These are phyloP conservation scores for Suillus tomentosus DNA, from an alignment of 768 basidiomycete species.

Conservation along the genomic window DNA sequence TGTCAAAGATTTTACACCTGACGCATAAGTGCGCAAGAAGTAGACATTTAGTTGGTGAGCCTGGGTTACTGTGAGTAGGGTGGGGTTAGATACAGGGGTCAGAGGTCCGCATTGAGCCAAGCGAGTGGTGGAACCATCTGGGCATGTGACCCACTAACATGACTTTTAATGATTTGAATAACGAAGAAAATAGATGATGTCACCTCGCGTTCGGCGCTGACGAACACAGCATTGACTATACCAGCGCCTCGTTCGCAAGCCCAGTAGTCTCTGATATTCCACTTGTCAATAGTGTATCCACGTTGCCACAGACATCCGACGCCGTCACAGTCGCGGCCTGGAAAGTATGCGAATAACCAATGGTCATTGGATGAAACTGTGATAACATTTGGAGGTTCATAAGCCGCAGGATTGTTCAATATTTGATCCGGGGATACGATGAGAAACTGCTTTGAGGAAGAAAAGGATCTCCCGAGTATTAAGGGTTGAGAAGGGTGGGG, in stretches of 20 bases:
- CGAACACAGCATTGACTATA: conserved; percentile 65
- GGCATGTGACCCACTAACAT: conserved; percentile 54
- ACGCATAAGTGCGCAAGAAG: conserved; percentile 49
- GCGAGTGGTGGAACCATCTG: conserved; percentile 50
- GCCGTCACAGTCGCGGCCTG: conserved; percentile 56
- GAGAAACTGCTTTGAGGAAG: conserved; percentile 65
- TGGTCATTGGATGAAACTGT: conserved; percentile 58
- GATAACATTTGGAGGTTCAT: conserved; percentile 64
- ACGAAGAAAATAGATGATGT: conserved; percentile 8
- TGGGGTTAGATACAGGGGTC: conserved; percentile 53
- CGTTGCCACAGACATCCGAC: conserved; percentile 68
- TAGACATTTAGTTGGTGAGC: conserved; percentile 57
- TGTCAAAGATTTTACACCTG: conserved; percentile 47
- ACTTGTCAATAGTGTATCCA: conserved; percentile 59
- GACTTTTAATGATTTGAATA: conserved; percentile 9
- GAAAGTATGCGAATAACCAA: conserved; percentile 78
- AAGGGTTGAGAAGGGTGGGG: conserved; percentile 64
- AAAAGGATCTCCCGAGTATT: conserved; percentile 65
- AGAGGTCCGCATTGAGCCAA: conserved; percentile 61
- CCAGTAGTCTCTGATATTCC: conserved; percentile 63
- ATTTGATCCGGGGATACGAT: conserved; percentile 57
- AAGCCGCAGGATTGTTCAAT: conserved; percentile 45
- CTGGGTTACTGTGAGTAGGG: conserved; percentile 66
- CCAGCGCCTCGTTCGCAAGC: conserved; percentile 50
- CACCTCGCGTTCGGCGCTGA: conserved; percentile 62